A percentile compares a stretch with the other conserved stretches of the same genome.
phyloP scores from a whole-genome alignment of 176 grass and related monocot species.

The Triticum turgidum region DNA sequence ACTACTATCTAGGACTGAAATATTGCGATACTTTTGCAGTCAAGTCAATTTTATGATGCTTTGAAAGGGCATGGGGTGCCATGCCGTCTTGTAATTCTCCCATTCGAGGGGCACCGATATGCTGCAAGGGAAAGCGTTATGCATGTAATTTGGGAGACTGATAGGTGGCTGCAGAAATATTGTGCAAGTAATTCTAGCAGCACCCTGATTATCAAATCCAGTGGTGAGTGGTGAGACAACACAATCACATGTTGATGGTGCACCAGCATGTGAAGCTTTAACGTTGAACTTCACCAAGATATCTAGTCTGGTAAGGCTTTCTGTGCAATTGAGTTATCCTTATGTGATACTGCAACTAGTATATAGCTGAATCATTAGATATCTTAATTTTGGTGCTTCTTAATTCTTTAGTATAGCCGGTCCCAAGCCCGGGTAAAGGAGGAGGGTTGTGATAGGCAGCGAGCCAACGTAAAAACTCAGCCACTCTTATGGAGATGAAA shows the following conservation, averaged over 20 bases:
- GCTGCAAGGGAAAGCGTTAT: conserved; percentile 77
- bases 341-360: not conserved
- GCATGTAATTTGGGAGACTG: conserved; percentile 90
- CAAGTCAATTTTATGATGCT: conserved; percentile 74
- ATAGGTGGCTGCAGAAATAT: conserved; percentile 77
- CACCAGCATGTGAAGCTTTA: conserved; percentile 29
- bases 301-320: conserved; percentile 49
- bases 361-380: not conserved
- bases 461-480: no score
- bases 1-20: not conserved
- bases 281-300: conserved; percentile 46
- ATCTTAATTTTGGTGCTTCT: not conserved
- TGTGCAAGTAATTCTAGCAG: conserved; percentile 45
- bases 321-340: not conserved
- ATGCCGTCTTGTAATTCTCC: conserved; percentile 74
- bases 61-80: conserved; percentile 79
- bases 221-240: conserved; percentile 32
- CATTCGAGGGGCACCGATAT: conserved; percentile 73
- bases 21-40: conserved; percentile 39
- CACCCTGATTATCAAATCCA: conserved; percentile 17
- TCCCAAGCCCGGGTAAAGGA: no score
- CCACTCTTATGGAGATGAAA: no score
- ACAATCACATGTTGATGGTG: conserved; percentile 34
- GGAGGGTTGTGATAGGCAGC: no score
- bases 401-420: not conserved